Evolutionary conservation across 345 rosid species (phyloP).

Genomic region (Acer campestre): DNA sequence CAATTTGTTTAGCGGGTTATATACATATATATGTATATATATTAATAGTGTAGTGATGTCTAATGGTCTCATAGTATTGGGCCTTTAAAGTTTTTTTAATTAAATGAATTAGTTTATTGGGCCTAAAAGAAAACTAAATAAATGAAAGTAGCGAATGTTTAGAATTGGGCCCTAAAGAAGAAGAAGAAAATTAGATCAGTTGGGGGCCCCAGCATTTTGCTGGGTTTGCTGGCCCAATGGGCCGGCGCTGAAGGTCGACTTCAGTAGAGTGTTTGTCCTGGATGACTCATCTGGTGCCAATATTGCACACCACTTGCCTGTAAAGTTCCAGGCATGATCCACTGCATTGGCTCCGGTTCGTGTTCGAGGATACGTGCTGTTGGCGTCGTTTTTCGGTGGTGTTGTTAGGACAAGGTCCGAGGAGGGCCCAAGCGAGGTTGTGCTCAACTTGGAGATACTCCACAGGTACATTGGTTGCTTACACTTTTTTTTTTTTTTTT

Average conservation of each 20-base stretch:
- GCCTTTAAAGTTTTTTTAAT: no score
- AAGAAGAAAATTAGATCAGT: no score
- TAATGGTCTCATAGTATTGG: no score
- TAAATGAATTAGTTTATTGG: no score
- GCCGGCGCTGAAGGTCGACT: constrained; percentile 37
- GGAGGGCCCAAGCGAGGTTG: constrained; percentile 43
- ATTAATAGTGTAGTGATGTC: no score
- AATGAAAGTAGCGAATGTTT: no score
- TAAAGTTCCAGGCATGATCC: constrained; percentile 28
- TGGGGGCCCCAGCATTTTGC: no score
- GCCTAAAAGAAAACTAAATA: no score
- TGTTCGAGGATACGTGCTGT: constrained; percentile 45
- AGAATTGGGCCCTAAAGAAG: no score
- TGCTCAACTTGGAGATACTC: constrained; percentile 35
- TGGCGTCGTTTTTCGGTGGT: constrained; percentile 55
- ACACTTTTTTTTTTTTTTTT: not conserved
- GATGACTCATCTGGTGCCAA: constrained; percentile 56
- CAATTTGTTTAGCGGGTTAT: no score
- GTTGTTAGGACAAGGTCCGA: constrained; percentile 45
- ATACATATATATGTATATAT: no score
- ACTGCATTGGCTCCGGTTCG: constrained; percentile 32
- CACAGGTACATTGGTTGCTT: constrained; percentile 30
- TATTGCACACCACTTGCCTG: constrained; percentile 50
- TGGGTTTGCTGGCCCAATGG: no score
- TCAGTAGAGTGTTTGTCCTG: constrained; percentile 34